A percentile compares a stretch with the other conserved stretches of the same genome.
These are phyloP conservation scores for Podospora fimiseda DNA, from an alignment of 495 filamentous ascomycete species.

Conservation along the genomic window DNA sequence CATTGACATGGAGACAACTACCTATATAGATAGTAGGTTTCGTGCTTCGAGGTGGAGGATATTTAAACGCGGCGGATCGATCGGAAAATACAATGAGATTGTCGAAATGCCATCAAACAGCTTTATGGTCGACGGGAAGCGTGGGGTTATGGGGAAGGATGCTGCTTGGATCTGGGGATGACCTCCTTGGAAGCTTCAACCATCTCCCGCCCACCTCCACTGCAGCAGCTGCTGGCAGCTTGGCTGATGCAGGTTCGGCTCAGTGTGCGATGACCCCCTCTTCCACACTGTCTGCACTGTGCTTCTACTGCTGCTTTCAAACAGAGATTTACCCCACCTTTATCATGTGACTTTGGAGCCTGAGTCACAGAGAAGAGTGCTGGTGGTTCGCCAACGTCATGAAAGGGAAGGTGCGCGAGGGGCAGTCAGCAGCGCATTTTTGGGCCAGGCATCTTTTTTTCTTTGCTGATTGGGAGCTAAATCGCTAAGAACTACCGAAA, in stretches of 20 bases:
- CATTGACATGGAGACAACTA: background rate
- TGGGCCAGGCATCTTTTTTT: background rate
- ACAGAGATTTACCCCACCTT: constrained; percentile 13
- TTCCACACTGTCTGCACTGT: constrained; percentile 5
- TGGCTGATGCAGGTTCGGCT: background rate
- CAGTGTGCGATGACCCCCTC: background rate
- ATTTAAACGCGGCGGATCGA: background rate
- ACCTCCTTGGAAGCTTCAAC: too few species aligned
- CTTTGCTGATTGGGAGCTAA: too few species aligned
- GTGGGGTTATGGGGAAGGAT: background rate
- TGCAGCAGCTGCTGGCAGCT: too few species aligned
- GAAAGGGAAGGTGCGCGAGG: constrained; percentile 9
- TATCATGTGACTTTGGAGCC: constrained; percentile 26
- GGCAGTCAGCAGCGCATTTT: background rate
- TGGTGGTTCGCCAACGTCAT: constrained; percentile 25
- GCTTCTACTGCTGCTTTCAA: background rate
- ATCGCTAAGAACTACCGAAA: too few species aligned
- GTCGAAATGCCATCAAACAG: too few species aligned
- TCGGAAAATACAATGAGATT: background rate
- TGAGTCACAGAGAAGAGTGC: constrained; percentile 26
- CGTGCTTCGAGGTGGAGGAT: background rate
- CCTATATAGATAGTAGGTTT: background rate
- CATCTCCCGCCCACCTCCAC: too few species aligned
- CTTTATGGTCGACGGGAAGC: too few species aligned
- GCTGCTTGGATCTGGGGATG: background rate